Conservation (phyloP, 441 rosid species). For the Populus hybrid region DNA sequence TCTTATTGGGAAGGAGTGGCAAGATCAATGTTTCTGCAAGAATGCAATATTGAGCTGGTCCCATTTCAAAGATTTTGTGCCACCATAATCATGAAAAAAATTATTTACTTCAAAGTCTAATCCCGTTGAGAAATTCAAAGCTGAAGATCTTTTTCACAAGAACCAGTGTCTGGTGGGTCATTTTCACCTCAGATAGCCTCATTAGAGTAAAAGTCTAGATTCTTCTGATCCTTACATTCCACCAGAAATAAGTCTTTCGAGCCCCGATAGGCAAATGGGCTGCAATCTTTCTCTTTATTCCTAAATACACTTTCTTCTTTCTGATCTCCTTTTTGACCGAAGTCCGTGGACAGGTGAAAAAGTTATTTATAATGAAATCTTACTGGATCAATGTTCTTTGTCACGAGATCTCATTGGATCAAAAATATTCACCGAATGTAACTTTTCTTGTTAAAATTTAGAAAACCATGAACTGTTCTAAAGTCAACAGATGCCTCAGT, state of each 20-base stretch:
- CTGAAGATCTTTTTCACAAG: neutral
- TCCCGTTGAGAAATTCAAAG: neutral
- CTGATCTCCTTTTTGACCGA: constrained; percentile 21
- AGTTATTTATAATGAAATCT: neutral
- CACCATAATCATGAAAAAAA: neutral
- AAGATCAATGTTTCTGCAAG: neutral
- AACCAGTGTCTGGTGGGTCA: neutral
- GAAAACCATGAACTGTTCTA: no score
- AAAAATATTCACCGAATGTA: neutral
- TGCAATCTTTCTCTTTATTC: constrained; percentile 25
- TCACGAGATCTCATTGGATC: neutral
- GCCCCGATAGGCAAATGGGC: constrained; percentile 23
- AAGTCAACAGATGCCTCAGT: no score
- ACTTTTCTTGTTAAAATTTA: neutral
- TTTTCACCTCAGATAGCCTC: no score
- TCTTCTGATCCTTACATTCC: constrained; percentile 8
- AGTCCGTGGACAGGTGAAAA: neutral
- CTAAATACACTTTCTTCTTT: constrained; percentile 20
- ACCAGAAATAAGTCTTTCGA: neutral
- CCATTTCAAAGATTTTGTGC: constrained; percentile 16
- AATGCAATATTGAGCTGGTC: constrained; percentile 24
- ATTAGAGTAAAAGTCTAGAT: constrained; percentile 8
- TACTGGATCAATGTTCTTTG: no score
- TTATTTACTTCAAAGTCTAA: neutral
- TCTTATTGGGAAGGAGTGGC: no score